Percentiles rank a stretch among this genome's conserved stretches.
Conservation (phyloP, 2,329 filamentous ascomycete genomes). For the Neodidymelliopsis sp. region DNA sequence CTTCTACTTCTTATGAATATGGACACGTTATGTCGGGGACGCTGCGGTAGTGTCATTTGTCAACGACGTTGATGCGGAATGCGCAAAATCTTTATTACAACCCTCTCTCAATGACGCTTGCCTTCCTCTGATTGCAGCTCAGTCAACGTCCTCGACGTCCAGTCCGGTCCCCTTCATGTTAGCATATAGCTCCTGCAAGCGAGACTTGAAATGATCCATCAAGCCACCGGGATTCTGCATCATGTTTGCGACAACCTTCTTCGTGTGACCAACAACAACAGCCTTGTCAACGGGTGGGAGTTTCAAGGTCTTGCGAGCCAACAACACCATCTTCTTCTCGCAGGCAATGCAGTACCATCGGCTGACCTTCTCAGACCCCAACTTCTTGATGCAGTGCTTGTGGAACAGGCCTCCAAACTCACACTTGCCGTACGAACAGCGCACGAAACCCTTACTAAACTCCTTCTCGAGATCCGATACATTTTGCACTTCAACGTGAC, state of each 20-base stretch:
- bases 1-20: too few relatives aligned
- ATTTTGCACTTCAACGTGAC: constrained; percentile 8
- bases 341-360: constrained; percentile 39
- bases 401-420: constrained; percentile 27
- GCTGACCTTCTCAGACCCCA: constrained; percentile 26
- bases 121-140: neutral
- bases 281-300: neutral
- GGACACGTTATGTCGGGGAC: too few relatives aligned
- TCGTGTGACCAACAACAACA: neutral
- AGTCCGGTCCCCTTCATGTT: neutral
- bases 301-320: constrained; percentile 13
- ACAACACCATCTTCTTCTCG: constrained; percentile 22
- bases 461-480: neutral
- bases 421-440: constrained; percentile 31
- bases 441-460: constrained; percentile 7
- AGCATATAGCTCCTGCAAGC: neutral
- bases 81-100: too few relatives aligned
- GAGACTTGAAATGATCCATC: neutral
- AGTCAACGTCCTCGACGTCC: constrained; percentile 1
- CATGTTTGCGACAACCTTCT: neutral
- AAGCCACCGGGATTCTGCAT: neutral
- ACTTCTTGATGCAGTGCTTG: constrained; percentile 29
- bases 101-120: too few relatives aligned
- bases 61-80: too few relatives aligned
- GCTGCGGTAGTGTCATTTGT: too few relatives aligned